Evolutionary conservation across 2,329 filamentous ascomycete genomes (phyloP), one percentile per base, ranked within the genome.

Genomic region (Pyrenochaeta sp.): DNA sequence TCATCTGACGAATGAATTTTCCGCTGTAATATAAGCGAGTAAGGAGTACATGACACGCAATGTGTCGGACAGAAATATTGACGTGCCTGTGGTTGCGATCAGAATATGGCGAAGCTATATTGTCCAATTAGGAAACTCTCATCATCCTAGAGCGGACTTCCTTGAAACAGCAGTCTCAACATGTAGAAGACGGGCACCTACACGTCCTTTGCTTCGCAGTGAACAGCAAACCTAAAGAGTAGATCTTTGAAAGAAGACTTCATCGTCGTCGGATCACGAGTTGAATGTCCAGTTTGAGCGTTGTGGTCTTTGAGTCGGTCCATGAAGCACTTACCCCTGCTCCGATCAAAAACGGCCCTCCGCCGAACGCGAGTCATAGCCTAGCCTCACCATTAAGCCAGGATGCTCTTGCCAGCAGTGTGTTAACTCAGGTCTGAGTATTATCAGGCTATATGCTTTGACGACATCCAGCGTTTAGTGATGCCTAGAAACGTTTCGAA

Each of bases 271-370:
- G 8, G 6, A 32, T 30, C 44, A 2, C n/a, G 30, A 45, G 8
- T 19, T 22, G 9, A 37, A 46, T 34, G 13, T 19, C 30, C 32
- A 45, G 40, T 12, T 22, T 30, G 32, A 46, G 10, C 40, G 22
- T 43, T 28, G 32, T 19, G 12, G n/a, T 36, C 22, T 48, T 52
- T 30, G 25, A 12, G 50, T 40, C 42, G 50, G 50, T 46, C 28
- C 27, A 52, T 52, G 40, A 52, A 52, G 44, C 50, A 46, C 9
- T 34, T 15, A 15, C 30, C 50, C 50, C 43, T 52, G 50, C 50
- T 52, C 50, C 30, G 50, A 52, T 52, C 50, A 52, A 46, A 37
- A 40, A 52, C 50, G 42, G 50, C 37, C 46, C 44, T 22, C 19
- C 27, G 13, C 25, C 13, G 25, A 19, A 7, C 25, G 10, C 25